Percentiles rank a stretch among this genome's conserved stretches.
Evolutionary conservation across 345 rosid genomes (phyloP).

Genomic region (Populus ilicifolia): DNA sequence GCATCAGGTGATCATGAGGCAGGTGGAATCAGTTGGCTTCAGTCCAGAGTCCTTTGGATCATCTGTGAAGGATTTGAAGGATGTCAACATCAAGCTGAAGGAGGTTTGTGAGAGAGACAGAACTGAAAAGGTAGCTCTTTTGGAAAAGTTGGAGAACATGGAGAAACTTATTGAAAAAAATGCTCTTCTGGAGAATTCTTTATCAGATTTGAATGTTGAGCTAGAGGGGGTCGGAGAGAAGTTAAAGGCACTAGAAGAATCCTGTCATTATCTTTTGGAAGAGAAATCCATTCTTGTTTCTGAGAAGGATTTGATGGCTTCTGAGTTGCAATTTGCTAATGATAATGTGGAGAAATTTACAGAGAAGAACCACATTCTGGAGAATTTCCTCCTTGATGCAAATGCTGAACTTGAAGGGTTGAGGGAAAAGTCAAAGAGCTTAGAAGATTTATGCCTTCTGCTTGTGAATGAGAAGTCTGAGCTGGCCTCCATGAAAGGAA

Average conservation of each 20-base stretch:
- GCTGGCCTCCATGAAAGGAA: slow-evolving; percentile 46
- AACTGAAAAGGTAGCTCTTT: slow-evolving; percentile 49
- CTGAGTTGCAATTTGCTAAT: slow-evolving; percentile 51
- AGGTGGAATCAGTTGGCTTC: slow-evolving; percentile 70
- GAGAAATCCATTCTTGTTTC: slow-evolving; percentile 65
- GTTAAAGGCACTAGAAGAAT: slow-evolving; percentile 63
- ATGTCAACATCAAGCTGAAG: slow-evolving; percentile 54
- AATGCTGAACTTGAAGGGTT: slow-evolving; percentile 68
- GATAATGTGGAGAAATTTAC: slow-evolving; percentile 53
- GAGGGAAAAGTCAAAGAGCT: slow-evolving; percentile 46
- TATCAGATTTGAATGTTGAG: slow-evolving; percentile 82
- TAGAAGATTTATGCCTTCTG: slow-evolving; percentile 56
- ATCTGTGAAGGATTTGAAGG: slow-evolving; percentile 61
- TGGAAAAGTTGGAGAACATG: slow-evolving; percentile 71
- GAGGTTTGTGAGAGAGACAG: slow-evolving; percentile 50
- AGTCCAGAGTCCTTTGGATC: slow-evolving; percentile 54
- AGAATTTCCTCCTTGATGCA: slow-evolving; percentile 67
- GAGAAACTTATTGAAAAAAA: slow-evolving; percentile 77
- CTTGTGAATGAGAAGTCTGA: slow-evolving; percentile 63
- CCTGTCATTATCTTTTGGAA: slow-evolving; percentile 46
- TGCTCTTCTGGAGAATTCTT: slow-evolving; percentile 73
- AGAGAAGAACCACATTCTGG: slow-evolving; percentile 60
- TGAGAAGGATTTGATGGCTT: slow-evolving; percentile 53
- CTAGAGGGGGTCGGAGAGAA: slow-evolving; percentile 64
- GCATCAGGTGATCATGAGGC: slow-evolving; percentile 53